These are phyloP conservation scores for Quillaja saponaria DNA, from an alignment of 306 rosid species.

Conservation along the genomic window DNA sequence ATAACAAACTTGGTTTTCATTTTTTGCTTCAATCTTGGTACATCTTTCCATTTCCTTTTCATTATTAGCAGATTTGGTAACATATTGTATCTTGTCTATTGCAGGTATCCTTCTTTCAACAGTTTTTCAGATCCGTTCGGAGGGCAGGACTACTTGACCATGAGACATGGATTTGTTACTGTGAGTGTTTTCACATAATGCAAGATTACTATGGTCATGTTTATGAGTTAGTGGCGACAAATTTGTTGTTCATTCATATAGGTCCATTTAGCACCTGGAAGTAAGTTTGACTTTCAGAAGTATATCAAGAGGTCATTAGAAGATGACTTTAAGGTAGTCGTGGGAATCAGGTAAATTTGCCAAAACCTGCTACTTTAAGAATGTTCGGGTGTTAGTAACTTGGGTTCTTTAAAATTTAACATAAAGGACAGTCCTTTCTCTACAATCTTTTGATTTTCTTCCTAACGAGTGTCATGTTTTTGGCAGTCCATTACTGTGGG, in stretches of 20 bases:
- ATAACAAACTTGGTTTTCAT: conserved; percentile 2
- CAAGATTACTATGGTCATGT: background rate
- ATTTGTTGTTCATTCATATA: conserved; percentile 23
- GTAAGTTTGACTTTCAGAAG: conserved; percentile 91
- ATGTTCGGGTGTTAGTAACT: background rate
- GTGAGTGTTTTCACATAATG: conserved; percentile 46
- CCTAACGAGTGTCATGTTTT: conserved; percentile 29
- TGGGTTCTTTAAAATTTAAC: background rate
- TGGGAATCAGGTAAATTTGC: conserved; percentile 80
- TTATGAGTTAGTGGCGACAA: background rate
- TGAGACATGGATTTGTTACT: conserved; percentile 86
- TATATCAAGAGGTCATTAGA: conserved; percentile 91
- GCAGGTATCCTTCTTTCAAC: conserved; percentile 84
- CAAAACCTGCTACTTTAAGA: background rate
- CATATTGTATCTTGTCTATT: conserved; percentile 16
- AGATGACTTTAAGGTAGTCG: conserved; percentile 97
- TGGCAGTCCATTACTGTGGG: conserved; percentile 92
- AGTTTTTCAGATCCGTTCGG: conserved; percentile 91
- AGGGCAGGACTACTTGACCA: conserved; percentile 87
- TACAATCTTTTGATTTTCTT: conserved; percentile 17
- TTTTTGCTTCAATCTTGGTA: background rate
- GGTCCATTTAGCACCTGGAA: conserved; percentile 97
- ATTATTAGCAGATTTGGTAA: background rate
- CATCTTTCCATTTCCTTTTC: background rate
- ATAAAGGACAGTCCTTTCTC: conserved; percentile 6